Percentiles rank a stretch among this genome's conserved stretches.
These are phyloP conservation scores for Euphorbia celastroides DNA, from an alignment of 441 rosid species.

Conservation along the genomic window DNA sequence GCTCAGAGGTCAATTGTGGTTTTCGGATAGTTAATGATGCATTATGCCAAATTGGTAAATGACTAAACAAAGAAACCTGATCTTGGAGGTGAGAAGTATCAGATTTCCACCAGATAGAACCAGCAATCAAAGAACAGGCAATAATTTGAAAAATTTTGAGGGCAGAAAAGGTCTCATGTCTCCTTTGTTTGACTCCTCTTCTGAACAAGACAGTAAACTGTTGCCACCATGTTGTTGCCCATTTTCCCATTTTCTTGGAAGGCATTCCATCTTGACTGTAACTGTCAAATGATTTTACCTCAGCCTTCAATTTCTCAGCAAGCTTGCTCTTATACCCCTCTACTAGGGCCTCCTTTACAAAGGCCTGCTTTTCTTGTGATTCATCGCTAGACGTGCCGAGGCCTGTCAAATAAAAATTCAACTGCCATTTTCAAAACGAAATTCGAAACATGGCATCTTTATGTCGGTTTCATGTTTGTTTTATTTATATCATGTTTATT, in stretches of 20 bases:
- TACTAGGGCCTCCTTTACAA: conserved; percentile 21
- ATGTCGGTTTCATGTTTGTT: background rate
- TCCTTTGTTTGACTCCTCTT: conserved; percentile 49
- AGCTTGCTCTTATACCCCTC: conserved; percentile 33
- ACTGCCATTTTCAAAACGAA: too few species aligned
- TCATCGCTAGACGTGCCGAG: conserved; percentile 30
- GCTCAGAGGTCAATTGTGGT: too few species aligned
- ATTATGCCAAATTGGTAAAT: too few species aligned
- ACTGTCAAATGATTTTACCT: conserved; percentile 22
- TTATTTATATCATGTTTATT: too few species aligned
- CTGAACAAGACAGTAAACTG: conserved; percentile 36
- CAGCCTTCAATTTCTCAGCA: conserved; percentile 28
- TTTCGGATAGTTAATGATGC: too few species aligned
- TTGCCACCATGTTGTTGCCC: conserved; percentile 61
- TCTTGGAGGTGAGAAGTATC: conserved; percentile 43
- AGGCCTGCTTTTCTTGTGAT: conserved; percentile 18
- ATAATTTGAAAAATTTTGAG: conserved; percentile 36
- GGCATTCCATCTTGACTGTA: conserved; percentile 13
- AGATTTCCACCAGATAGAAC: conserved; percentile 55
- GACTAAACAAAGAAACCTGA: conserved; percentile 45
- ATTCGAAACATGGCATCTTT: too few species aligned
- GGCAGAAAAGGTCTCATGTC: conserved; percentile 33
- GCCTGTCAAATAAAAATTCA: conserved; percentile 21
- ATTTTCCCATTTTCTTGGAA: conserved; percentile 23
- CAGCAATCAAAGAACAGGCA: conserved; percentile 28